Conservation (phyloP, 768 basidiomycete genomes). For the Suillus ampliporus region DNA sequence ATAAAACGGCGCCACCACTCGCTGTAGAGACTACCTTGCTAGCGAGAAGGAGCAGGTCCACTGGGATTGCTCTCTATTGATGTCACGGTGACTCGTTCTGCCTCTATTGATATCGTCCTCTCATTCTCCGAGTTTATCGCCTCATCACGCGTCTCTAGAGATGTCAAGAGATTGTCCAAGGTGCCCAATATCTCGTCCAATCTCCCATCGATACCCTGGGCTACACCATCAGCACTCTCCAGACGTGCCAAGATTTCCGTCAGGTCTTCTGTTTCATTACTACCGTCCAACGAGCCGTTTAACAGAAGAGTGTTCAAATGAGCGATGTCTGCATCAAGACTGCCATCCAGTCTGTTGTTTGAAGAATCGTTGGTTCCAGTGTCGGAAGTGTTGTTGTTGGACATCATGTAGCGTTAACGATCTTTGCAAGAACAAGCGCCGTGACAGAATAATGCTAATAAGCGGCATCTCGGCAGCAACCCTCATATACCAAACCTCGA, state of each 20-base stretch:
- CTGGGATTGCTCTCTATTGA: conserved; percentile 1
- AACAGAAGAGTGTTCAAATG: conserved; percentile 37
- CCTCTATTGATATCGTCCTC: background rate
- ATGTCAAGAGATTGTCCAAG: conserved; percentile 58
- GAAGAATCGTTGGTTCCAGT: conserved; percentile 15
- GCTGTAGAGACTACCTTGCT: background rate
- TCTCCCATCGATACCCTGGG: conserved; percentile 62
- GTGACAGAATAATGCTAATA: conserved; percentile 3
- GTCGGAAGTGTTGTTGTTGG: conserved; percentile 21
- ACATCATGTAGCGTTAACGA: conserved; percentile 24
- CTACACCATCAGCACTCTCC: conserved; percentile 62
- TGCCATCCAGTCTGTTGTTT: conserved; percentile 11
- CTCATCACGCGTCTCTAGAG: conserved; percentile 40
- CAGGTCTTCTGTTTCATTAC: conserved; percentile 48
- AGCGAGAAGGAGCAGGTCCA: background rate
- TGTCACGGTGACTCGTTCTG: background rate
- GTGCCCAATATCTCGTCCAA: conserved; percentile 66
- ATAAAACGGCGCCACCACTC: background rate
- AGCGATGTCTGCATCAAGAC: conserved; percentile 45
- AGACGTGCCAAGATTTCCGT: conserved; percentile 59
- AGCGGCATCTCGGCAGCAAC: conserved; percentile 32
- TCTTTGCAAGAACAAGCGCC: background rate
- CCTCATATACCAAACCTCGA: conserved; percentile 28
- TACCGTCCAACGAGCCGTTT: conserved; percentile 28
- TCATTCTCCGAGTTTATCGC: conserved; percentile 8